These are phyloP conservation scores for Penicillium sclerotiorum DNA, from an alignment of 2,329 filamentous ascomycete species.

Conservation along the genomic window DNA sequence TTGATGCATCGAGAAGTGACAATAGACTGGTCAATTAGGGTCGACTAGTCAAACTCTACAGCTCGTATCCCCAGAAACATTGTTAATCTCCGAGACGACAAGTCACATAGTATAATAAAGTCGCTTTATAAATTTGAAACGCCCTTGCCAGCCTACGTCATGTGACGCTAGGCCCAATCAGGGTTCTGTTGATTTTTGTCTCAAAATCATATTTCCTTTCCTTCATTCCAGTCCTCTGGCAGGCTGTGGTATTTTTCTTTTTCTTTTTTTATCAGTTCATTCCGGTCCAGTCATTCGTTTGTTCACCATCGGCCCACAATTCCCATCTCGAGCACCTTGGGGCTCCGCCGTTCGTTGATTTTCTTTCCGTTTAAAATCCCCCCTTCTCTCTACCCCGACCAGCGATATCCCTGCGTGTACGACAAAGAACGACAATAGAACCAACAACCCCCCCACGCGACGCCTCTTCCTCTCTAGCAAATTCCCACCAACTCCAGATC, in stretches of 20 bases:
- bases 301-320: not conserved
- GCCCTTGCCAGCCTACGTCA: constrained; percentile 20
- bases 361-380: constrained; percentile 3
- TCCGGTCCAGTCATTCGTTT: constrained; percentile 1
- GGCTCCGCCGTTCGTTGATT: constrained; percentile 2
- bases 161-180: constrained; percentile 17
- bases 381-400: constrained; percentile 1
- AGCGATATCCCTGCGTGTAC: not conserved
- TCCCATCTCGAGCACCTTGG: not conserved
- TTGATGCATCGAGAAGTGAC: constrained; percentile 1
- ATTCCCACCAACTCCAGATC: not conserved
- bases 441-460: not conserved
- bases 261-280: not conserved
- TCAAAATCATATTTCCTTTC: constrained; percentile 9
- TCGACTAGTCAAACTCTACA: constrained; percentile 1
- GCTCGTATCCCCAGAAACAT: constrained; percentile 7
- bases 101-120: too few species aligned
- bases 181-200: constrained; percentile 22
- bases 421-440: not conserved
- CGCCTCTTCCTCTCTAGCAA: not conserved
- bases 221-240: constrained; percentile 20
- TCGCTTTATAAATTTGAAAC: not conserved
- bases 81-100: not conserved
- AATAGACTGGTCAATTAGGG: constrained; percentile 1
- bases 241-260: constrained; percentile 8